Conservation (phyloP, 345 rosid species). For the Rhodamnia rubescens region DNA sequence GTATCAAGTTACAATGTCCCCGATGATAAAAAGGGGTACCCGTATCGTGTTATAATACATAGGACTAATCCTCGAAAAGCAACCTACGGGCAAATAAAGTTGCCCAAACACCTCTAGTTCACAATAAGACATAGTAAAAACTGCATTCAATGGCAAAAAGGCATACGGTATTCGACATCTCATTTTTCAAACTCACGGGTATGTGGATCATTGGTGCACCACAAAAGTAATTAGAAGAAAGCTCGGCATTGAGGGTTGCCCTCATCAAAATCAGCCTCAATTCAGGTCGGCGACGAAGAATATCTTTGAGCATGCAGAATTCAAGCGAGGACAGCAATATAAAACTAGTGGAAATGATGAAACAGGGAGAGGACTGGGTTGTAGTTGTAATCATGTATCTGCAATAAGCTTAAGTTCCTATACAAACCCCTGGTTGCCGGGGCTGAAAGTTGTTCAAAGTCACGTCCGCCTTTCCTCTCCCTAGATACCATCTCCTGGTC, state of each 20-base stretch:
- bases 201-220: conserved; percentile 89
- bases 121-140: not conserved
- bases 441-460: conserved; percentile 72
- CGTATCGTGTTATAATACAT: not conserved
- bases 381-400: not conserved
- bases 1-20: not conserved
- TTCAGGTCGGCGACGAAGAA: conserved; percentile 76
- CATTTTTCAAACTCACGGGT: conserved; percentile 43
- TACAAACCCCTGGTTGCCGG: conserved; percentile 73
- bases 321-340: not conserved
- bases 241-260: conserved; percentile 93
- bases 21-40: not conserved
- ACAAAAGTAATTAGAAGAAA: conserved; percentile 80
- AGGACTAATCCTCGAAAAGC: not conserved
- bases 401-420: conserved; percentile 23
- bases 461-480: conserved; percentile 91
- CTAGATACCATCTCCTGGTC: conserved; percentile 77
- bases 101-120: not conserved
- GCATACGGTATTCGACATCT: not conserved
- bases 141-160: not conserved
- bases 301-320: conserved; percentile 20
- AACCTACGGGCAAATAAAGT: not conserved
- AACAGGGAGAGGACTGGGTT: not conserved
- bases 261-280: no score
- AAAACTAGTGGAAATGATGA: not conserved